These are phyloP conservation scores for Amanita brunnescens DNA, from an alignment of 768 basidiomycete genomes.

Conservation along the genomic window DNA sequence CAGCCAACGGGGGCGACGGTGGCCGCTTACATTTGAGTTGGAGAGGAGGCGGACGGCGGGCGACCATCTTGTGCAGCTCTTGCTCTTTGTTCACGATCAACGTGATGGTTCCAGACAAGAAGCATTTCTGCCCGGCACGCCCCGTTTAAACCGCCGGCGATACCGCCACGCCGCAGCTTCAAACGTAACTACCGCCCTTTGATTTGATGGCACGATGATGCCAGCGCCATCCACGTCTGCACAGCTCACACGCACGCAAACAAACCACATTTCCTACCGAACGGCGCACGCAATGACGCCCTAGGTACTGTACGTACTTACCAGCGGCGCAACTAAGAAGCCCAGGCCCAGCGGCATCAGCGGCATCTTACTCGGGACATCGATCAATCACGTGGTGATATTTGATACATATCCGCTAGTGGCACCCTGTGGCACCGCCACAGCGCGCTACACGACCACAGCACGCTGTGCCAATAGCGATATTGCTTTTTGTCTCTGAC, in stretches of 20 bases:
- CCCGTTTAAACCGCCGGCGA: constrained; percentile 4
- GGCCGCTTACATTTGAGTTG: constrained; percentile 29
- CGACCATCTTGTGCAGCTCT: neutral
- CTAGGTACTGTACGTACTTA: too few relatives aligned
- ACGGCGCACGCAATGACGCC: too few relatives aligned
- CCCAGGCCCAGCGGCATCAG: neutral
- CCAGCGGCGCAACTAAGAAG: too few relatives aligned
- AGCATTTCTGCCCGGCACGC: constrained; percentile 9
- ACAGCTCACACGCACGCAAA: too few relatives aligned
- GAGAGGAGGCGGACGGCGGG: constrained; percentile 30
- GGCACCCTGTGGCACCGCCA: neutral
- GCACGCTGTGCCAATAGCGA: neutral
- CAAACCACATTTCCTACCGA: too few relatives aligned
- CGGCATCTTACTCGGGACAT: too few relatives aligned
- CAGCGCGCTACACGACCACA: neutral
- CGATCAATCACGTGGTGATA: neutral
- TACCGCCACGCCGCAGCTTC: neutral
- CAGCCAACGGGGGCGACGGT: neutral
- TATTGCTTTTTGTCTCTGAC: neutral
- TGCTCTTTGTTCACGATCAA: constrained; percentile 9
- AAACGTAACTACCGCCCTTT: neutral
- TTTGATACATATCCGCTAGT: too few relatives aligned
- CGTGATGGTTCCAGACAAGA: constrained; percentile 33
- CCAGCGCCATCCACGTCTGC: too few relatives aligned
- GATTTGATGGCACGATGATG: neutral